Evolutionary conservation across 139 green algal species (phyloP), one percentile per base, ranked within the genome.

Genomic region (Zygnema circumcarinatum): DNA sequence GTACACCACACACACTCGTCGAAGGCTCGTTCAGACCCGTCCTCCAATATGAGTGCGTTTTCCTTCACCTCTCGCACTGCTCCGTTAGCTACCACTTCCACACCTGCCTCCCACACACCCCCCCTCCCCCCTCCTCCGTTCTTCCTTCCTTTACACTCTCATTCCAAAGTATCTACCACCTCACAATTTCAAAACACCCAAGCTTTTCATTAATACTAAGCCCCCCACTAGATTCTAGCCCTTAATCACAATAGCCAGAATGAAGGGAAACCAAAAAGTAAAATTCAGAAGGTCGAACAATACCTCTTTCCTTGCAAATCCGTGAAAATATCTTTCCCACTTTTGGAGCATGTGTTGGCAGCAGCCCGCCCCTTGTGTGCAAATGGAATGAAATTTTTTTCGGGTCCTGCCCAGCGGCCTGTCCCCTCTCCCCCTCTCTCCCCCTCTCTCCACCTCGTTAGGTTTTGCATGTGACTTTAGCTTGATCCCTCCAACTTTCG

Each of bases 1-100:
- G 97, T 99, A 93, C 95, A 98, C 96, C 97, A 99, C 25, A 98
- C 84, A 81, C 93, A 96, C 76, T 96, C 95, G 81, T 98, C 95
- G 91, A 96, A 98, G 29, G 47, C 1, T 0, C 93, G 7, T 0
- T 42, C 11, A 1, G 1, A 31, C 0, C 94, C 95, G 20, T 89
- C 84, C 1, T 35, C 47, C 29, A 95, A 72, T 0, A 79, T 2
- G n/a, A 98, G 80, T 22, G 21, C 29, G 0, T 87, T 80, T 1
- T 85, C 36, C 2, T 78, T 11, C 31, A 95, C 91, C 62, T 90
- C 72, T 32, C 40, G 42, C 25, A 95, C 88, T 29, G 53, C 87
- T 1, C 40, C 67, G 38, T 87, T 38, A n/a, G n/a, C n/a, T 62
- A 94, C 92, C 79, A 93, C 31, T 36, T 87, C 33, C 0, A 90